Conservation (phyloP, 177 flowering plant species). For the Tripterygium wilfordii region DNA sequence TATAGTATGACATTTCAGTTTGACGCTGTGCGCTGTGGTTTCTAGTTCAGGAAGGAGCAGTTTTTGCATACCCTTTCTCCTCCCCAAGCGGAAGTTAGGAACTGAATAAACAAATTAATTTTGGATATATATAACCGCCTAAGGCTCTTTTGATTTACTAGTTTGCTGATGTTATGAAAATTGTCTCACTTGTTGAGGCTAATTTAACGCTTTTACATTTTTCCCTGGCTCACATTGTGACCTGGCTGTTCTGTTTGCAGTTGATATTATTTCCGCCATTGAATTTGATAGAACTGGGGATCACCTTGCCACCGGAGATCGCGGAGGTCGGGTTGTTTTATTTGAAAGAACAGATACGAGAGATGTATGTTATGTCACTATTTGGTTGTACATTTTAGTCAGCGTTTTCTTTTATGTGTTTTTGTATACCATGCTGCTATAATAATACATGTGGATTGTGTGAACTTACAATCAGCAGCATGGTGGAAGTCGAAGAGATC, state of each 20-base stretch:
- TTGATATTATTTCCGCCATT: slow-evolving; percentile 74
- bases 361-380: slow-evolving; percentile 36
- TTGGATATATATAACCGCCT: too few relatives aligned
- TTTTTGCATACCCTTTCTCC: too few relatives aligned
- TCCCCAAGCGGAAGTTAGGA: too few relatives aligned
- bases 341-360: slow-evolving; percentile 69
- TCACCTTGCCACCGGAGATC: slow-evolving; percentile 77
- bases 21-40: too few relatives aligned
- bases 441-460: too few relatives aligned
- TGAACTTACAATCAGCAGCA: slow-evolving; percentile 38
- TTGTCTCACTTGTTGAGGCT: background rate
- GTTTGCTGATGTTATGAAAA: background rate
- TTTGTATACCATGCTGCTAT: too few relatives aligned
- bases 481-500: slow-evolving; percentile 48
- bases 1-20: too few relatives aligned
- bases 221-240: slow-evolving; percentile 1
- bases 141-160: too few relatives aligned
- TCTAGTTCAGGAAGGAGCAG: too few relatives aligned
- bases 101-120: too few relatives aligned
- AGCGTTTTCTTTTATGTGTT: background rate
- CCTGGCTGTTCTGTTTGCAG: slow-evolving; percentile 40
- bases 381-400: background rate
- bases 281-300: slow-evolving; percentile 72
- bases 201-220: background rate
- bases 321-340: slow-evolving; percentile 75